Conservation (phyloP, 164 flowering plant genomes). For the Stephania japonica region DNA sequence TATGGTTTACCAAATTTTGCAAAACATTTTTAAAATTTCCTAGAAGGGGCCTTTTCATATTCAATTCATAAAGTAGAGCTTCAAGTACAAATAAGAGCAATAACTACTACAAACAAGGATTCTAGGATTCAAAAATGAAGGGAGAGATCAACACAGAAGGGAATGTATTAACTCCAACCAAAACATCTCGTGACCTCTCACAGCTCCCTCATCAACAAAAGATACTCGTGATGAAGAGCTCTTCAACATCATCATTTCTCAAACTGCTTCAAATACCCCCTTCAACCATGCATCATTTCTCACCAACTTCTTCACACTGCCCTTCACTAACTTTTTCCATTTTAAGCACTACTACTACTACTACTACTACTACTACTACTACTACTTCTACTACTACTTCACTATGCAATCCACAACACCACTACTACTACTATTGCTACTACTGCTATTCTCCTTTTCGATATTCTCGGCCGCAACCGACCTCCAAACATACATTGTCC, state of each 20-base stretch:
- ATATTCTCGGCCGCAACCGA: constrained; percentile 21
- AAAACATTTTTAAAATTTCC: too few relatives aligned
- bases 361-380: constrained; percentile 4
- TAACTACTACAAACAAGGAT: neutral
- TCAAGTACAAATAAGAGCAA: neutral
- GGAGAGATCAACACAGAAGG: constrained; percentile 13
- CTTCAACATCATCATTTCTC: constrained; percentile 65
- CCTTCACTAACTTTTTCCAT: constrained; percentile 1
- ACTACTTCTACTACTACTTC: neutral
- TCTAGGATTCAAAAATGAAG: constrained; percentile 6
- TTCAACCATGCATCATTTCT: constrained; percentile 17
- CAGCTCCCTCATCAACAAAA: constrained; percentile 28
- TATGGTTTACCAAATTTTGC: too few relatives aligned
- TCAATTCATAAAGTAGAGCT: neutral
- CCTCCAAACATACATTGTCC: constrained; percentile 68
- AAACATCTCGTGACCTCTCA: constrained; percentile 44
- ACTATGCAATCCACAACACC: constrained; percentile 25
- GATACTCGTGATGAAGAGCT: constrained; percentile 78
- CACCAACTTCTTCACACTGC: neutral
- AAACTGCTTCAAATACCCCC: constrained; percentile 54
- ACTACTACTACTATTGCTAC: constrained; percentile 19
- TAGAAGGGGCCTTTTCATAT: too few relatives aligned
- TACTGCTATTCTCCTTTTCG: constrained; percentile 15
- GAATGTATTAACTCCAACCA: constrained; percentile 30
- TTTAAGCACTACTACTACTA: constrained; percentile 16